phyloP scores from a whole-genome alignment of 306 rosid species.

The Senna siamea region DNA sequence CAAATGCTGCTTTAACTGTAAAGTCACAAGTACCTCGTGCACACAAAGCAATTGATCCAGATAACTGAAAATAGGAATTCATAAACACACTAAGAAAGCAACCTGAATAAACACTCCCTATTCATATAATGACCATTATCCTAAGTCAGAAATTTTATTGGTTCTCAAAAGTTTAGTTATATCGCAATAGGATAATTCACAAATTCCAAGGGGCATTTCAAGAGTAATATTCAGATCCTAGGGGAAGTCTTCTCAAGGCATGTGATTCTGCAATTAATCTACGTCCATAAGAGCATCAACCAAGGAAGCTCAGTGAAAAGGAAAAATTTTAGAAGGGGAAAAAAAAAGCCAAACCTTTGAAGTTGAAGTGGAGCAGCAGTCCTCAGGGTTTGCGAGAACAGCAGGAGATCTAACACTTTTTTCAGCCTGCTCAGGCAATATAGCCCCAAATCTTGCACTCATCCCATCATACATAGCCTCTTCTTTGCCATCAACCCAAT shows the following conservation, averaged over 20 bases:
- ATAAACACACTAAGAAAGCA: conserved; percentile 11
- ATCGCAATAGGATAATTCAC: background rate
- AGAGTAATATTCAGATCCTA: background rate
- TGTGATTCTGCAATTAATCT: background rate
- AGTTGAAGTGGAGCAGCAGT: conserved; percentile 71
- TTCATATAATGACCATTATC: background rate
- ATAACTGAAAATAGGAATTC: conserved; percentile 53
- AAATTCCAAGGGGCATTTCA: conserved; percentile 3
- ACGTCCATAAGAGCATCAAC: background rate
- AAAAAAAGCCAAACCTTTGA: conserved; percentile 50
- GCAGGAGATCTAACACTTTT: conserved; percentile 48
- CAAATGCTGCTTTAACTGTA: conserved; percentile 65
- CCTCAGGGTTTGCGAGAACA: conserved; percentile 56
- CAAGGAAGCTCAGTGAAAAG: background rate
- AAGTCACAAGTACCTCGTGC: conserved; percentile 88
- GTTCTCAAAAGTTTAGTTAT: background rate
- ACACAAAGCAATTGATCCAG: conserved; percentile 71
- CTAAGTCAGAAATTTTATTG: background rate
- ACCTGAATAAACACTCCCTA: conserved; percentile 15
- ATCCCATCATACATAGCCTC: conserved; percentile 49
- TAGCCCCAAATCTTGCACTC: conserved; percentile 75
- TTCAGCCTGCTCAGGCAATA: conserved; percentile 52
- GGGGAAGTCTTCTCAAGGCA: background rate
- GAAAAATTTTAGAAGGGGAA: background rate
- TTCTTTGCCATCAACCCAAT: conserved; percentile 65